These are phyloP conservation scores for Emmonsiellopsis sp. DNA, from an alignment of 2,329 filamentous ascomycete genomes.

Conservation along the genomic window DNA sequence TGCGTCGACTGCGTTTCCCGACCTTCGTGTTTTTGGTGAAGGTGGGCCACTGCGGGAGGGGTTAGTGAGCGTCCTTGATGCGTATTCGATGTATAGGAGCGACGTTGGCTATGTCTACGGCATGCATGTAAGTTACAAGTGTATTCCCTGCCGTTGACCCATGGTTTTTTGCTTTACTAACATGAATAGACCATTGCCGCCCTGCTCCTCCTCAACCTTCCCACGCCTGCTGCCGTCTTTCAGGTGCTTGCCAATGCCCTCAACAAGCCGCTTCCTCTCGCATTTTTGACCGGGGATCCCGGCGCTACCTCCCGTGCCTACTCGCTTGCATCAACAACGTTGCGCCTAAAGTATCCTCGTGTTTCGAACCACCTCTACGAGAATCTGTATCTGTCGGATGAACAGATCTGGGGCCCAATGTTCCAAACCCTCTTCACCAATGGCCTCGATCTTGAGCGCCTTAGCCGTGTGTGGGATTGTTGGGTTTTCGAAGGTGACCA, in stretches of 20 bases:
- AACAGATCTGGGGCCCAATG: constrained; percentile 44
- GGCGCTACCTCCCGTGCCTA: constrained; percentile 48
- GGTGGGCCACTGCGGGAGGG: constrained; percentile 46
- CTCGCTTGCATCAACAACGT: constrained; percentile 44
- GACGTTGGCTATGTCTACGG: constrained; percentile 53
- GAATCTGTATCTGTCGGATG: constrained; percentile 28
- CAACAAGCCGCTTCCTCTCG: constrained; percentile 51
- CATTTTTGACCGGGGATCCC: constrained; percentile 50
- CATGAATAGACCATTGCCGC: constrained; percentile 43
- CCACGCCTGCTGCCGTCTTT: constrained; percentile 45
- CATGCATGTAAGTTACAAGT: constrained; percentile 39
- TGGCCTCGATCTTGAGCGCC: constrained; percentile 42
- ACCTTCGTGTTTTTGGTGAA: constrained; percentile 48
- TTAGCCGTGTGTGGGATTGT: constrained; percentile 51
- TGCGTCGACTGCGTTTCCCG: constrained; percentile 46
- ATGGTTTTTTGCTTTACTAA: not conserved
- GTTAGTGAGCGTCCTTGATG: constrained; percentile 50
- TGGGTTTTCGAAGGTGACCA: constrained; percentile 53
- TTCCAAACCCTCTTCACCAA: constrained; percentile 45
- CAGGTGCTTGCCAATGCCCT: constrained; percentile 51
- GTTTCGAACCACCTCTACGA: constrained; percentile 44
- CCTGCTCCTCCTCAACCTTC: constrained; percentile 48
- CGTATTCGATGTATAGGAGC: constrained; percentile 54
- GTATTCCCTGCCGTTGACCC: not conserved
- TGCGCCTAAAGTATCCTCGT: constrained; percentile 49